These are phyloP conservation scores for Boletus vermiculosoides DNA, from an alignment of 768 basidiomycete genomes.

Conservation along the genomic window DNA sequence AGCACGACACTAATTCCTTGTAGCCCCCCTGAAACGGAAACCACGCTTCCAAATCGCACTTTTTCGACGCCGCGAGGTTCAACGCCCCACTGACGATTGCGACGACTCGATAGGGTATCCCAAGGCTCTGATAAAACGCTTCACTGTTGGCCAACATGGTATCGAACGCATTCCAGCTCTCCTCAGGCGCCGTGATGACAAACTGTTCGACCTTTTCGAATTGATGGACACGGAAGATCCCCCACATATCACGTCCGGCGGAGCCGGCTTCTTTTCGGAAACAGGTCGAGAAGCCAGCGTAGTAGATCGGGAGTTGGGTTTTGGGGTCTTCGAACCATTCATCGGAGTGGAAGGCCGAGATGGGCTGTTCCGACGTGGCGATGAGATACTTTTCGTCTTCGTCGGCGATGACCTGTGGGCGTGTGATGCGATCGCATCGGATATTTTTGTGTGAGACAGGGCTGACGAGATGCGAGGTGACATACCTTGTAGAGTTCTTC, in stretches of 20 bases:
- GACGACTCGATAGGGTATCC: conserved; percentile 88
- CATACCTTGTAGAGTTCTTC: conserved; percentile 94
- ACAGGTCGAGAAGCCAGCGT: conserved; percentile 89
- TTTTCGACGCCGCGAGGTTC: conserved; percentile 96
- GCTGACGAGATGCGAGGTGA: neutral
- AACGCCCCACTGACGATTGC: conserved; percentile 95
- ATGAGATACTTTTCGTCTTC: conserved; percentile 99
- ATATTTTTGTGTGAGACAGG: neutral
- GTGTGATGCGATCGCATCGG: neutral
- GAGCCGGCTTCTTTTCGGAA: conserved; percentile 99
- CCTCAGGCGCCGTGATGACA: conserved; percentile 89
- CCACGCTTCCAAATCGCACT: conserved; percentile 98
- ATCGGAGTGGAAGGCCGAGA: conserved; percentile 92
- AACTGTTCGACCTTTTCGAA: conserved; percentile 99
- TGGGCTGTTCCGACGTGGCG: conserved; percentile 98
- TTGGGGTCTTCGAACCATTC: conserved; percentile 98
- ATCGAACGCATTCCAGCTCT: conserved; percentile 94
- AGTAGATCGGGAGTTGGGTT: conserved; percentile 87
- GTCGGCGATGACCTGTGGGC: conserved; percentile 67
- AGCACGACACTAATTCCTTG: conserved; percentile 97
- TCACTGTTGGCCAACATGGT: conserved; percentile 87
- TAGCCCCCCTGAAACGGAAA: conserved; percentile 97
- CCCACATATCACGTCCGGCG: conserved; percentile 98
- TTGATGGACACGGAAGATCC: conserved; percentile 99
- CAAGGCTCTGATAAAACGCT: conserved; percentile 95